Evolutionary conservation across 2,329 filamentous ascomycete species (phyloP).

Genomic region (Sphaerulina populicola): DNA sequence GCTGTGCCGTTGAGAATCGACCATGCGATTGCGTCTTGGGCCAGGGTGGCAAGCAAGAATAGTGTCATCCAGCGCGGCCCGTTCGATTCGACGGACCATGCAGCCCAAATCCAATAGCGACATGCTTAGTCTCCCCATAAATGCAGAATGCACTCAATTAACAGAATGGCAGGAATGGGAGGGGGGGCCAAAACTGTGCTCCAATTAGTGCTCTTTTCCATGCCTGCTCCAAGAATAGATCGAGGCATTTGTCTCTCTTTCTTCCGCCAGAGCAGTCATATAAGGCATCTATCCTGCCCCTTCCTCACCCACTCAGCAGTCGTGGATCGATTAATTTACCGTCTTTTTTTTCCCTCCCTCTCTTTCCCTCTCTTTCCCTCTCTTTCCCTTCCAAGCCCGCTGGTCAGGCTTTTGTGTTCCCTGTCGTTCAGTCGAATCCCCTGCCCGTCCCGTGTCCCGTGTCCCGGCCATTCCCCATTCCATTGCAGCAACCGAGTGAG

Average conservation of each 20-base stretch:
- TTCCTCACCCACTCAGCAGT: constrained; percentile 33
- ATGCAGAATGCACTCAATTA: constrained; percentile 23
- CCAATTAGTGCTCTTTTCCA: constrained; percentile 13
- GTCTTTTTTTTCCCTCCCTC: constrained; percentile 23
- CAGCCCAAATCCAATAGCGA: constrained; percentile 27
- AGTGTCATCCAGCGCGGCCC: constrained; percentile 17
- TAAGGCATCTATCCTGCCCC: constrained; percentile 38
- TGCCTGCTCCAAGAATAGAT: constrained; percentile 42
- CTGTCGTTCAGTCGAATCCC: constrained; percentile 37
- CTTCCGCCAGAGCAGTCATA: constrained; percentile 37
- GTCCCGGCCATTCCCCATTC: too few relatives aligned
- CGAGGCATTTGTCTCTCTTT: constrained; percentile 33
- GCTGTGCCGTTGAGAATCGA: too few relatives aligned
- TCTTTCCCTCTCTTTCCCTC: constrained; percentile 18
- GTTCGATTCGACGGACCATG: constrained; percentile 22
- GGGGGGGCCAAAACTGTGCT: too few relatives aligned
- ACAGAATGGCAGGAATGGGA: too few relatives aligned
- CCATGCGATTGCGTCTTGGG: constrained; percentile 15
- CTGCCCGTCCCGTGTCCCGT: too few relatives aligned
- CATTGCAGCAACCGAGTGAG: constrained; percentile 25
- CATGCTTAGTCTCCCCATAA: constrained; percentile 16
- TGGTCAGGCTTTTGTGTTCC: constrained; percentile 40
- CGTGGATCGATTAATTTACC: constrained; percentile 43
- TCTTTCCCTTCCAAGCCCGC: constrained; percentile 39
- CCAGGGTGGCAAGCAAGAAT: constrained; percentile 23